Conservation (phyloP, 345 rosid genomes). For the Camelina sativa region DNA sequence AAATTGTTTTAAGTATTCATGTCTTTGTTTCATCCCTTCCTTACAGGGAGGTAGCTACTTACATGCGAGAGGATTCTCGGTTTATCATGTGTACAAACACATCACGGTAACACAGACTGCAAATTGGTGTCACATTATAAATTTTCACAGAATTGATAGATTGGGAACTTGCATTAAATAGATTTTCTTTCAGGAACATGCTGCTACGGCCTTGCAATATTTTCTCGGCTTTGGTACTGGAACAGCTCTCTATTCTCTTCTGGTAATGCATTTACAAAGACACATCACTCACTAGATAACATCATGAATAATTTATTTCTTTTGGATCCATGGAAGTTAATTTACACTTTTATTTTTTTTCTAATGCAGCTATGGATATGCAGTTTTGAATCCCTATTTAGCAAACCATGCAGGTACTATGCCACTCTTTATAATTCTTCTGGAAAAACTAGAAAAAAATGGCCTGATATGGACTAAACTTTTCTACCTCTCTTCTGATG, state of each 20-base stretch:
- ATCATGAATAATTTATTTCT: conserved; percentile 24
- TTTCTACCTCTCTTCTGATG: conserved; percentile 24
- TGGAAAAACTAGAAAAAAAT: background rate
- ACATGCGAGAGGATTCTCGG: conserved; percentile 78
- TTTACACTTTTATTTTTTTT: conserved; percentile 26
- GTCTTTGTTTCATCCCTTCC: conserved; percentile 28
- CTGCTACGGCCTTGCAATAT: conserved; percentile 73
- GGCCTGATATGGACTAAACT: conserved; percentile 8
- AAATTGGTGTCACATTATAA: background rate
- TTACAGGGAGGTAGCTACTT: conserved; percentile 85
- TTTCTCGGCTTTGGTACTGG: conserved; percentile 63
- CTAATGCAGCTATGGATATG: conserved; percentile 75
- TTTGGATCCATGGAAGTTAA: conserved; percentile 25
- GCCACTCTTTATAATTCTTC: conserved; percentile 22
- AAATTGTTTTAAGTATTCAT: conserved; percentile 6
- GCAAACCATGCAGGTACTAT: conserved; percentile 72
- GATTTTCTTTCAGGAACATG: conserved; percentile 69
- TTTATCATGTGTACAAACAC: conserved; percentile 68
- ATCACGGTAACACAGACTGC: conserved; percentile 59
- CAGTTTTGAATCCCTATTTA: conserved; percentile 74
- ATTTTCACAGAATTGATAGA: conserved; percentile 17
- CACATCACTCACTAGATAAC: conserved; percentile 22
- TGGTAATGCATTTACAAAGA: conserved; percentile 54
- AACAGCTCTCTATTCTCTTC: conserved; percentile 65
- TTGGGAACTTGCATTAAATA: conserved; percentile 27